Conservation (phyloP, 2,329 filamentous ascomycete species). For the Pseudogymnoascus sp. region DNA sequence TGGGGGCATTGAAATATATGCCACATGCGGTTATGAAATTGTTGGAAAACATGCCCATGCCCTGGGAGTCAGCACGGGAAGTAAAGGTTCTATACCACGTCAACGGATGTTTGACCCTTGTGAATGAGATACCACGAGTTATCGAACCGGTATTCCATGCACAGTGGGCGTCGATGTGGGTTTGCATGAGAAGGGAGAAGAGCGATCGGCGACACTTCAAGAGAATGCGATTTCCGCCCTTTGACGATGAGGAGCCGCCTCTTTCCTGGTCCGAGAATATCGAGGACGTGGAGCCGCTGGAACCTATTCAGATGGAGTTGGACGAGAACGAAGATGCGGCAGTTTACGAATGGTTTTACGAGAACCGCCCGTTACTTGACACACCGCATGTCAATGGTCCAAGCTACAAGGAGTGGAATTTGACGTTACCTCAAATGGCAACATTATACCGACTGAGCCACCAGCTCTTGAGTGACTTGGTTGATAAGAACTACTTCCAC, state of each 20-base stretch:
- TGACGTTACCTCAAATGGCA: constrained; percentile 90
- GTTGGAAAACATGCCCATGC: constrained; percentile 99
- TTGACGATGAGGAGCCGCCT: constrained; percentile 96
- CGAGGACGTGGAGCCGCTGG: constrained; percentile 92
- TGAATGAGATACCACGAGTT: constrained; percentile 92
- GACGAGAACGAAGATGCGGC: constrained; percentile 88
- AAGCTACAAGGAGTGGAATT: constrained; percentile 94
- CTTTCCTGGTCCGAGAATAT: constrained; percentile 98
- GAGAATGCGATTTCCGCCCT: constrained; percentile 96
- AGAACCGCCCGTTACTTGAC: constrained; percentile 82
- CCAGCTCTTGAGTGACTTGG: constrained; percentile 81
- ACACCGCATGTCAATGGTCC: constrained; percentile 92
- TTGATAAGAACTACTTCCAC: constrained; percentile 96
- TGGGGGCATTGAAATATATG: constrained; percentile 98
- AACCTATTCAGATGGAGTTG: constrained; percentile 97
- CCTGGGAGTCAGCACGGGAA: constrained; percentile 92
- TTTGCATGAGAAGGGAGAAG: constrained; percentile 96
- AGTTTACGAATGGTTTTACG: constrained; percentile 96
- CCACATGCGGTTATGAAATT: constrained; percentile 96
- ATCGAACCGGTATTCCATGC: constrained; percentile 97
- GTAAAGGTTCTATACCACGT: constrained; percentile 98
- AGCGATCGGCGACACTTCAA: constrained; percentile 94
- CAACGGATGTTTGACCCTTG: constrained; percentile 91
- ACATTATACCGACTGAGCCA: constrained; percentile 86
- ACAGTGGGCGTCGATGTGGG: constrained; percentile 99